Evolutionary conservation across 805 yeast species (phyloP), one percentile per base, ranked within the genome.

Genomic region (Candida hispaniensis): DNA sequence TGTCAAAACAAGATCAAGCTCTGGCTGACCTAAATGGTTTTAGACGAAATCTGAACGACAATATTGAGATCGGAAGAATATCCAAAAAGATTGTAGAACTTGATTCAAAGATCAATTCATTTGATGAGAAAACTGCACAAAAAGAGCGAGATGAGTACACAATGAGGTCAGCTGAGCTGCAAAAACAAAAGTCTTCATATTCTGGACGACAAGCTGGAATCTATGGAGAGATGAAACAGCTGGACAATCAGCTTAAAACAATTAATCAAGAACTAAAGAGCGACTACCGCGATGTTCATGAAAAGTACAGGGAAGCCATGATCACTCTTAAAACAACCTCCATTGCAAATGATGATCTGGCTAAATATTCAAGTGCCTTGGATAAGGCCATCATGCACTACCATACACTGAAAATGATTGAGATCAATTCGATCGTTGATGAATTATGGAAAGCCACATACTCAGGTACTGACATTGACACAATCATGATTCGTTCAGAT

Each of bases 391-490:
- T 91, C 30, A 86, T 91, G 94, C 75, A 75, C 49, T 88, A 73
- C 52, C 99, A 91, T 55, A 70, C 81, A 40, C 59, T 78, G 41
- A 91, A 91, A 52, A 91, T 91, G 98, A 74, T 74, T 47, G 94
- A 85, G 47, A 83, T 88, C 47, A 91, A 91, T 58, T 64, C 79
- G 41, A 79, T 83, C 19, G 63, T 91, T 27, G 91, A 82, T 47
- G 96, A 86, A 49, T 59, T 91, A 25, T 91, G 99, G 99, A 80
- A 82, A 44, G 72, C 71, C 32, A 91, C 99, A 0, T 91, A 91
- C 51, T 78, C 79, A 44, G 98, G 98, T 2, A 79, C 95, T 2
- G 99, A 91, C 57, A 83, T 91, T 28, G 96, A 91, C 51, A 73
- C 93, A 0, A 85, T 91, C 30, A 71, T 79, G 48, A 82, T 91